phyloP scores from a whole-genome alignment of 345 rosid species.

The Citropsis articulata region DNA sequence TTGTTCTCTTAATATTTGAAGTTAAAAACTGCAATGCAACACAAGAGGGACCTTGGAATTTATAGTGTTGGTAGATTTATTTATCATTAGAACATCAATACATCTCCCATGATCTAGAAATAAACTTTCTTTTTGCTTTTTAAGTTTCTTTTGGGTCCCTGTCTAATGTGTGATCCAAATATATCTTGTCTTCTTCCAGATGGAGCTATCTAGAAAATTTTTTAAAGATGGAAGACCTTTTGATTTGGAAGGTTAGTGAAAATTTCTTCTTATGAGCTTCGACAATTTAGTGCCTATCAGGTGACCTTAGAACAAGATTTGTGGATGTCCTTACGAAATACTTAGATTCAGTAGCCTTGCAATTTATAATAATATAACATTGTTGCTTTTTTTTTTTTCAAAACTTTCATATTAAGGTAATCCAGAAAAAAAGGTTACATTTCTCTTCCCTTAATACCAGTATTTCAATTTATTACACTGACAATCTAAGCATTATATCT shows the following conservation, averaged over 20 bases:
- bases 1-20: not conserved
- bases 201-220: slow-evolving; percentile 70
- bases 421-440: not conserved
- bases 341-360: not conserved
- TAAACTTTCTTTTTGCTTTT: not conserved
- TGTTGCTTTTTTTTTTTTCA: not conserved
- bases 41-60: not conserved
- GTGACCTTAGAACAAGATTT: not conserved
- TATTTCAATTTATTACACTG: not conserved
- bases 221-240: slow-evolving; percentile 80
- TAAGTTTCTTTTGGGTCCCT: not conserved
- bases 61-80: not conserved
- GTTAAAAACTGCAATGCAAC: not conserved
- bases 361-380: not conserved
- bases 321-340: not conserved
- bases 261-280: slow-evolving; percentile 4
- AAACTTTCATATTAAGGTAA: not conserved
- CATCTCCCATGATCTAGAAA: not conserved
- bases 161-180: not conserved
- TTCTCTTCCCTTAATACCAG: not conserved
- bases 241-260: slow-evolving; percentile 72
- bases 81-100: not conserved
- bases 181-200: slow-evolving; percentile 37
- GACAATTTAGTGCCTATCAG: not conserved
- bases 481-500: not conserved